Percentiles rank a stretch among this genome's conserved stretches.
Conservation (phyloP, 352 stramenopile genomes). For the Globisporangium takayamanum region DNA sequence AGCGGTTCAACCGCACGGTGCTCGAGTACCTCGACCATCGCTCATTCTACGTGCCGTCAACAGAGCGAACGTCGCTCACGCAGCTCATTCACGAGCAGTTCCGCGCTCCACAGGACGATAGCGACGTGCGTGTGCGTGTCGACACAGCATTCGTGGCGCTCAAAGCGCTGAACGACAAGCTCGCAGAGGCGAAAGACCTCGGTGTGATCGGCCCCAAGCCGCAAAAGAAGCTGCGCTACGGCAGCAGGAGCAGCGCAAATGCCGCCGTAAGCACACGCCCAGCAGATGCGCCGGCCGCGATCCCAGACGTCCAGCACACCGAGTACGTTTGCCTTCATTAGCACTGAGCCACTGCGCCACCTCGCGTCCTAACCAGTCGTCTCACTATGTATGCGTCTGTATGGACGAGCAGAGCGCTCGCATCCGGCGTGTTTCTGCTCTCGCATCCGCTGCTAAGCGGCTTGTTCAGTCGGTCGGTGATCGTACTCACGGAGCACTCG, state of each 20-base stretch:
- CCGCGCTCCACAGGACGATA: conserved; percentile 11
- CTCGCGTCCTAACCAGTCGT: background rate
- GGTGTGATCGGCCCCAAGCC: conserved; percentile 16
- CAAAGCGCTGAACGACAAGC: conserved; percentile 48
- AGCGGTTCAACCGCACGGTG: conserved; percentile 55
- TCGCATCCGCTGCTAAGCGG: conserved; percentile 65
- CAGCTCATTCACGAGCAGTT: conserved; percentile 50
- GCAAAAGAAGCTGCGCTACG: background rate
- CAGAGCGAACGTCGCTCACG: conserved; percentile 21
- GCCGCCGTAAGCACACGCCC: background rate
- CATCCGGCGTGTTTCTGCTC: conserved; percentile 62
- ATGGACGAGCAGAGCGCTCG: conserved; percentile 18
- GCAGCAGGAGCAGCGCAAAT: background rate
- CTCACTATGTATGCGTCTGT: background rate
- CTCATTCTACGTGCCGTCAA: conserved; percentile 65
- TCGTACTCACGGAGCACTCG: conserved; percentile 69
- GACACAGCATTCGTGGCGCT: conserved; percentile 67
- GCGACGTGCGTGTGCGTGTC: conserved; percentile 17
- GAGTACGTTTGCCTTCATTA: conserved; percentile 21
- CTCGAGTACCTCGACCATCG: conserved; percentile 40
- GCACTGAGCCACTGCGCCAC: background rate
- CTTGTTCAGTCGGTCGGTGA: conserved; percentile 67
- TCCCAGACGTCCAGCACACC: conserved; percentile 30
- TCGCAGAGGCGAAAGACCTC: conserved; percentile 34
- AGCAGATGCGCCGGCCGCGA: conserved; percentile 4